A percentile compares a stretch with the other conserved stretches of the same genome.
phyloP scores from a whole-genome alignment of 192 early-diverging fungal genomes.

The Paraglomus brasilianum region DNA sequence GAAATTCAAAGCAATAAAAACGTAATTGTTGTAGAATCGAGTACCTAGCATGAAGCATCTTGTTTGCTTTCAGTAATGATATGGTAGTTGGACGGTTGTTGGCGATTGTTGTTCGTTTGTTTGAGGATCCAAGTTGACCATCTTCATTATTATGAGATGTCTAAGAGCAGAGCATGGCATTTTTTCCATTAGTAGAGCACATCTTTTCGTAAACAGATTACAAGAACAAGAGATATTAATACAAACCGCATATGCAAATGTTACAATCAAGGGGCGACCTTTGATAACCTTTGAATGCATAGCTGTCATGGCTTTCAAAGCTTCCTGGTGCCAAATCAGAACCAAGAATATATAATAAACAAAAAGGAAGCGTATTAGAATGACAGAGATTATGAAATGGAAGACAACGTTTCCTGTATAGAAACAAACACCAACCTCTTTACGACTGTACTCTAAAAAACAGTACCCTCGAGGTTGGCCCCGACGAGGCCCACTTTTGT shows the following conservation, averaged over 20 bases:
- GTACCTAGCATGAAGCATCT: slow-evolving; percentile 47
- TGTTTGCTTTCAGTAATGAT: slow-evolving; percentile 45
- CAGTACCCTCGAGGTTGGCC: slow-evolving; percentile 71
- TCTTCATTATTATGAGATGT: slow-evolving; percentile 43
- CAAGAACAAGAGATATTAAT: neutral
- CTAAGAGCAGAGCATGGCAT: slow-evolving; percentile 28
- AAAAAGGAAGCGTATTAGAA: slow-evolving; percentile 4
- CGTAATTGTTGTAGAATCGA: neutral
- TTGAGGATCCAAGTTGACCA: slow-evolving; percentile 29
- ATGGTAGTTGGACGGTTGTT: slow-evolving; percentile 46
- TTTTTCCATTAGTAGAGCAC: slow-evolving; percentile 6
- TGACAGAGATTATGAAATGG: neutral
- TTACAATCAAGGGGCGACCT: slow-evolving; percentile 58
- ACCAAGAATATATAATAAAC: neutral
- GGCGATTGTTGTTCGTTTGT: slow-evolving; percentile 35
- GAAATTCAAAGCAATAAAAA: neutral
- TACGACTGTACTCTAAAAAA: slow-evolving; percentile 60
- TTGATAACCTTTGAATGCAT: slow-evolving; percentile 58
- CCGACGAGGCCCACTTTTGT: slow-evolving; percentile 60
- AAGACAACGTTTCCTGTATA: neutral
- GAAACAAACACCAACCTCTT: slow-evolving; percentile 37
- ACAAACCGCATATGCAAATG: slow-evolving; percentile 55
- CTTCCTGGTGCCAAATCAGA: slow-evolving; percentile 39
- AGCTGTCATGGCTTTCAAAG: slow-evolving; percentile 51
- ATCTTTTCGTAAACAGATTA: slow-evolving; percentile 1